Base-by-base conservation (phyloP, 2,329 filamentous ascomycete genomes). In the Graphilbum fragrans region DNA sequence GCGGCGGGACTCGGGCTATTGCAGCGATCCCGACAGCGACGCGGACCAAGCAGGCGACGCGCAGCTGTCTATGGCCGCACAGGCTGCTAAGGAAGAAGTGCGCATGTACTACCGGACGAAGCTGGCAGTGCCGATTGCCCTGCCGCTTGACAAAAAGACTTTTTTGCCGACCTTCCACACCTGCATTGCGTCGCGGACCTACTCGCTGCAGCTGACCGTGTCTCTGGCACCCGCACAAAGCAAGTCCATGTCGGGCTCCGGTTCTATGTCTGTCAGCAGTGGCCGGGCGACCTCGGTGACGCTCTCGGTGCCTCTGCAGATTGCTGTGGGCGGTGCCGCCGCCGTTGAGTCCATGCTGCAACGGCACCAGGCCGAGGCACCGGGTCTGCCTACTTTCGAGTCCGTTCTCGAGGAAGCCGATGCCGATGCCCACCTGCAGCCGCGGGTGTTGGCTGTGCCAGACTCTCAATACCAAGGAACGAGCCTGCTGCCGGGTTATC, bases 141-240 rank as follows among this genome's bases (percentile, higher is more conserved):
- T 77, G 25, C 69, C 71, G 4, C 54, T 58, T 9, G 53, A 56
- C 22, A 67, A 63, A 51, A 71, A 67, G 53, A 59, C 65, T 9
- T 72, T 75, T 48, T 47, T 76, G 19, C 73, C 73, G 0, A 70
- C 69, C 5, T 77, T 77, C 52, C 70, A 76, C 58, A 70, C 67
- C 9, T 77, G 73, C 58, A 66, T 77, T 53, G 59, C 64, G 31
- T 70, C 69, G 8, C 67, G 73, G 21, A 64, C 66, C n/a, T 77
- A 77, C 54, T 62, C 66, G 5, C 52, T 77, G 23, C 64, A 66
- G 48, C 49, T 70, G 34, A 56, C 58, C 14, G 51, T 77, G 6
- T 60, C 58, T 7, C 39, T 64, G 10, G 45, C 50, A 6, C 58
- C 65, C 8, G 56, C 45, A 2, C 47, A 60, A 2, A 41, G 41